Conservation (phyloP, 805 yeast species). For the Ogataea zsoltii region DNA sequence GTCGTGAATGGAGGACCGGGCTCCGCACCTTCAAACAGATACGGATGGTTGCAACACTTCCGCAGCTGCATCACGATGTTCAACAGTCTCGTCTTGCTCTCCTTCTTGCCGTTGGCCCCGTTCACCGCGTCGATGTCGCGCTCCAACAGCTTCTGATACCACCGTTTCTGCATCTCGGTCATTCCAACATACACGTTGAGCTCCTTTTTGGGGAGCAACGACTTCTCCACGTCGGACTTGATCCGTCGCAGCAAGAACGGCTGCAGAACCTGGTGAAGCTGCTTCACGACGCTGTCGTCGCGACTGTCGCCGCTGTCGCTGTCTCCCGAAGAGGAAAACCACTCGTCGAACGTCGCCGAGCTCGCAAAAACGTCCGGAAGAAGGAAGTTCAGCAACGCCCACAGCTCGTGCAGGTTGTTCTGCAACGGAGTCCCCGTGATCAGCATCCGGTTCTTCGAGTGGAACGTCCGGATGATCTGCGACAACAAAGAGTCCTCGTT, state of each 20-base stretch:
- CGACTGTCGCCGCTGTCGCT: conserved; percentile 28
- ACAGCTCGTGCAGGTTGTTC: conserved; percentile 74
- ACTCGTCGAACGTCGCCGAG: conserved; percentile 69
- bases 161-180: conserved; percentile 75
- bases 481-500: conserved; percentile 73
- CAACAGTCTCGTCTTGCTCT: conserved; percentile 70
- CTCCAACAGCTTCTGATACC: conserved; percentile 77
- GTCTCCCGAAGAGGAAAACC: conserved; percentile 52
- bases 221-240: conserved; percentile 79
- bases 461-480: conserved; percentile 72
- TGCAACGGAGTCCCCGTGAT: conserved; percentile 85
- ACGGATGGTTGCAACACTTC: conserved; percentile 85
- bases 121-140: conserved; percentile 84
- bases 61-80: conserved; percentile 85
- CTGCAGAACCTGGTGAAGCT: conserved; percentile 71
- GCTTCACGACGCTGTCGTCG: conserved; percentile 53
- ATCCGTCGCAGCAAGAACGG: conserved; percentile 78
- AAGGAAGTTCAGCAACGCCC: conserved; percentile 78
- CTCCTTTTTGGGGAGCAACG: conserved; percentile 74
- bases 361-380: conserved; percentile 79
- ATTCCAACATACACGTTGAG: conserved; percentile 70
- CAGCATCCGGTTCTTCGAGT: conserved; percentile 65
- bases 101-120: conserved; percentile 75
- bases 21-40: conserved; percentile 82
- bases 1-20: conserved; percentile 89